Evolutionary conservation across 495 filamentous ascomycete species (phyloP).

Genomic region (Halenospora varia): DNA sequence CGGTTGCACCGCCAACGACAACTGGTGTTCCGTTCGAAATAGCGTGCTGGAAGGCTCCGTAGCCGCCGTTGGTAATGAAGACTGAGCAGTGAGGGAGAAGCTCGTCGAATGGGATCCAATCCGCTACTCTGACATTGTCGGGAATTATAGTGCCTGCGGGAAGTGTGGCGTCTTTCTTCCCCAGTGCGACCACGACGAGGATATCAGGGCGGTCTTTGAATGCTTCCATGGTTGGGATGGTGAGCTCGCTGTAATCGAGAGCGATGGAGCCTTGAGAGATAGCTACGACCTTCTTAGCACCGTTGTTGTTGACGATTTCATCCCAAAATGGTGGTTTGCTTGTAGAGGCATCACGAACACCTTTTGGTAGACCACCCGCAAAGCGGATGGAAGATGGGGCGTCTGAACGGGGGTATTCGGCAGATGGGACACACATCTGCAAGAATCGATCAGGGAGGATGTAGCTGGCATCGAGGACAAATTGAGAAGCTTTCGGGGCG

Average conservation of each 20-base stretch:
- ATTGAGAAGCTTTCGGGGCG: background rate
- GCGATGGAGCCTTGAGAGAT: slow-evolving; percentile 31
- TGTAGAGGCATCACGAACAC: slow-evolving; percentile 6
- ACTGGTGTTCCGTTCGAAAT: slow-evolving; percentile 30
- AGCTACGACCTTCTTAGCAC: slow-evolving; percentile 27
- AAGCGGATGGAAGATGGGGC: slow-evolving; percentile 30
- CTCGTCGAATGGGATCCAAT: slow-evolving; percentile 36
- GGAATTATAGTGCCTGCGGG: slow-evolving; percentile 15
- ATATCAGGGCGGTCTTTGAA: slow-evolving; percentile 27
- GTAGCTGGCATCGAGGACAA: slow-evolving; percentile 28
- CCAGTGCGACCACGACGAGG: slow-evolving; percentile 30
- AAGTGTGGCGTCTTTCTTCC: slow-evolving; percentile 24
- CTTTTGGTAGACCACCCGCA: slow-evolving; percentile 29
- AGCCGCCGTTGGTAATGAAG: slow-evolving; percentile 33
- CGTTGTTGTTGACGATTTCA: slow-evolving; percentile 19
- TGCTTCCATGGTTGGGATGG: slow-evolving; percentile 27
- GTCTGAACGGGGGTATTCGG: slow-evolving; percentile 34
- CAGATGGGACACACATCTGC: slow-evolving; percentile 33
- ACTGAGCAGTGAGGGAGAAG: slow-evolving; percentile 27
- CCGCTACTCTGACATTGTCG: slow-evolving; percentile 25
- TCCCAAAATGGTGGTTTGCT: slow-evolving; percentile 30
- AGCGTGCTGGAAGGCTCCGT: slow-evolving; percentile 31
- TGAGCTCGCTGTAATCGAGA: slow-evolving; percentile 24
- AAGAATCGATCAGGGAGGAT: slow-evolving; percentile 22
- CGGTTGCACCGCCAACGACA: slow-evolving; percentile 28